Evolutionary conservation across 495 filamentous ascomycete genomes (phyloP), one percentile per base, ranked within the genome.

Genomic region (Pseudevernia furfuracea): DNA sequence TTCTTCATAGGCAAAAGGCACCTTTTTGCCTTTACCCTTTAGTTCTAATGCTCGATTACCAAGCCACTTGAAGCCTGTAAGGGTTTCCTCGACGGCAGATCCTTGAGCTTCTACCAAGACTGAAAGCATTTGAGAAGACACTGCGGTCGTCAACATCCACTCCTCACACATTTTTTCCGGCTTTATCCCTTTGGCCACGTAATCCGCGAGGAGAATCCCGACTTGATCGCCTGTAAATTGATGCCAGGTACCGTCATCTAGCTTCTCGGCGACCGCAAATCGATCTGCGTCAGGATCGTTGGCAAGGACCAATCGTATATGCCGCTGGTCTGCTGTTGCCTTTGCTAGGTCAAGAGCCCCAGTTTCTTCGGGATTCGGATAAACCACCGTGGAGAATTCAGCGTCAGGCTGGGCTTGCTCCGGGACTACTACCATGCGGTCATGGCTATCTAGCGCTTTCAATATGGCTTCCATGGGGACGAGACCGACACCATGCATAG

Each of bases 21-120:
- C 79, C 21, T 77, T 72, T 65, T 80, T 81, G n/a, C 83, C 77
- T 36, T 72, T 58, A n/a, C 74, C 68, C 66, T 78, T 73, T 6
- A 81, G 64, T 3, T 77, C 75, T 25, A 77, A 74, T 12, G 78
- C 74, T 25, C 76, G 75, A 55, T 81, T 81, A 1, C 77, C 81
- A 75, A 90, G 81, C 87, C 87, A 90, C 72, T 90, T 90, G 75
- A 90, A 90, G 4, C 87, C 87, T 0, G 87, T 90, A 21, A 90
- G 76, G 7, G 87, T 87, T 68, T 89, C 86, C 49, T 79, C 74
- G 67, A 82, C 86, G 41, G 77, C 71, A 60, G 88, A 82, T 8
- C 82, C 82, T 68, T 36, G 52, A 34, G 81, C 81, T 48, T 71
- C 65, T 9, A 86, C 85, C 75, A 89, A 84, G 30, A 78, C 76